These are phyloP conservation scores for Rhynchosporium graminicola DNA, from an alignment of 2,329 filamentous ascomycete genomes.

Conservation along the genomic window DNA sequence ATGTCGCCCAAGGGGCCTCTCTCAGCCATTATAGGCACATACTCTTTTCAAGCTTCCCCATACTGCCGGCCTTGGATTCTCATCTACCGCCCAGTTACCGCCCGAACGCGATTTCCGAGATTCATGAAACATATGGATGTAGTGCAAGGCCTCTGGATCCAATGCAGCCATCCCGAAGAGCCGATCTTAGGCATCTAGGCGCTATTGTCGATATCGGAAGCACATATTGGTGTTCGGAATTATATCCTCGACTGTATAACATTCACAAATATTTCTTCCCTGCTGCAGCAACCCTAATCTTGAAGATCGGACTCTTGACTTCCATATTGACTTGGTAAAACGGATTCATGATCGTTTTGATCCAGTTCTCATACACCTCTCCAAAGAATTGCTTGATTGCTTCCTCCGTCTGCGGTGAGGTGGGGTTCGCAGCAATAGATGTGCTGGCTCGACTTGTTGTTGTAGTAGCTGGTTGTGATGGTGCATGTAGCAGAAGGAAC, in stretches of 20 bases:
- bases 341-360: conserved; percentile 96
- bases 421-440: conserved; percentile 81
- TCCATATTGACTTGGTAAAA: conserved; percentile 88
- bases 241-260: neutral
- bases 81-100: too few relatives aligned
- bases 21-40: too few relatives aligned
- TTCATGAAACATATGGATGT: too few relatives aligned
- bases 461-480: conserved; percentile 52
- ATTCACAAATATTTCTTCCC: conserved; percentile 84
- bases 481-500: conserved; percentile 91
- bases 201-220: neutral
- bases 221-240: neutral
- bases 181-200: too few relatives aligned
- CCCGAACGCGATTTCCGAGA: too few relatives aligned
- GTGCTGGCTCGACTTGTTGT: conserved; percentile 57
- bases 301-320: conserved; percentile 84
- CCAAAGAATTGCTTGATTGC: conserved; percentile 92
- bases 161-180: too few relatives aligned
- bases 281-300: conserved; percentile 77
- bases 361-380: conserved; percentile 95
- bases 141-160: too few relatives aligned
- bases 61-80: too few relatives aligned
- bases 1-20: too few relatives aligned
- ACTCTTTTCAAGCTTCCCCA: too few relatives aligned
- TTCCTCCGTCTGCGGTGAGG: conserved; percentile 88